Conservation (phyloP, 2,329 filamentous ascomycete genomes). For the Penicillium sp. region DNA sequence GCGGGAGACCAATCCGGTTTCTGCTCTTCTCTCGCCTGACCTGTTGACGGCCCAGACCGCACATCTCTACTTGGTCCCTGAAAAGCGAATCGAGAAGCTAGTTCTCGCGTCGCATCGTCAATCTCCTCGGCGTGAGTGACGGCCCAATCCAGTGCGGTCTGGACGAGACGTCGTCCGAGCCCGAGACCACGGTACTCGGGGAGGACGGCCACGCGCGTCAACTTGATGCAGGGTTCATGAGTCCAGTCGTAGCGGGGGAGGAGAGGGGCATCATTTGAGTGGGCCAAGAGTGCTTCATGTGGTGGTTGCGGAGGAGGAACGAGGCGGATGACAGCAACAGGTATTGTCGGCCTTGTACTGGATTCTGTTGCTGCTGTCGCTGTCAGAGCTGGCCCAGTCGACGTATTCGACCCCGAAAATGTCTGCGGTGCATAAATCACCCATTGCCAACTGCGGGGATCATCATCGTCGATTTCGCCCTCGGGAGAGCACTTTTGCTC, state of each 20-base stretch:
- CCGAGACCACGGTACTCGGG: constrained; percentile 59
- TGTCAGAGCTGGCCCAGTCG: background rate
- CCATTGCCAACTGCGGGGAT: constrained; percentile 76
- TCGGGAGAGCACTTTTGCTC: constrained; percentile 55
- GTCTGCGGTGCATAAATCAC: constrained; percentile 59
- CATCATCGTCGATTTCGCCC: constrained; percentile 75
- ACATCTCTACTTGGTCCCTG: constrained; percentile 30
- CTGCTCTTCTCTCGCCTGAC: too few species aligned
- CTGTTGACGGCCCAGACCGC: constrained; percentile 11
- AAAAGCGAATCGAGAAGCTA: constrained; percentile 25
- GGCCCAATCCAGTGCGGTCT: constrained; percentile 63
- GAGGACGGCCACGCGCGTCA: constrained; percentile 70
- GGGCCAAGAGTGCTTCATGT: constrained; percentile 41
- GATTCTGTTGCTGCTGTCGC: constrained; percentile 2
- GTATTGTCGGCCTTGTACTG: constrained; percentile 16
- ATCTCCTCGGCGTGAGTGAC: constrained; percentile 51
- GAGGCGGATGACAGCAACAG: constrained; percentile 71
- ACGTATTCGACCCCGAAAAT: constrained; percentile 36
- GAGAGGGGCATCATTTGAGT: constrained; percentile 15
- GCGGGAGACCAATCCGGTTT: constrained; percentile 21
- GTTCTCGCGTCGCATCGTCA: constrained; percentile 18
- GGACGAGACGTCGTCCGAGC: constrained; percentile 61
- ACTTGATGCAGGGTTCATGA: constrained; percentile 71
- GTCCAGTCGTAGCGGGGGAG: constrained; percentile 42
- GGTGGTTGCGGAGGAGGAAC: constrained; percentile 72